Conservation (phyloP, 441 rosid species). For the Arabidopsis lyrata region DNA sequence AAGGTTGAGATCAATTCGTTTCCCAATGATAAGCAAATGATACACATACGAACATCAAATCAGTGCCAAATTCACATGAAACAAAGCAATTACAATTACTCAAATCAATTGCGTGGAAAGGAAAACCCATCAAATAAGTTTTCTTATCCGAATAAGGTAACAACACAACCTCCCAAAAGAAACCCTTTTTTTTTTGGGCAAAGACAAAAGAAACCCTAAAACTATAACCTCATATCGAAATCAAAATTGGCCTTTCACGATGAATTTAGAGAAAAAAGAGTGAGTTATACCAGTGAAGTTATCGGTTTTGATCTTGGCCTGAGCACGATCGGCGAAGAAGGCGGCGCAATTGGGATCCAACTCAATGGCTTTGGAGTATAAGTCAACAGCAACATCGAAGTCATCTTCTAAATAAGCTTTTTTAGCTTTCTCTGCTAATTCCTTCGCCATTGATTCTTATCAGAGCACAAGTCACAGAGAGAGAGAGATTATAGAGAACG, state of each 20-base stretch:
- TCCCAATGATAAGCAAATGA: not conserved
- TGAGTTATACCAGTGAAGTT: conserved; percentile 54
- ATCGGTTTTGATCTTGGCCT: conserved; percentile 39
- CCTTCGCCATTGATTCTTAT: conserved; percentile 48
- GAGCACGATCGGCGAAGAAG: conserved; percentile 58
- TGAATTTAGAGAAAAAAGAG: not conserved
- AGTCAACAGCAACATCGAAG: conserved; percentile 50
- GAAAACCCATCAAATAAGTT: conserved; percentile 10
- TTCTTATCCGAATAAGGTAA: conserved; percentile 13
- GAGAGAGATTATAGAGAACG: not conserved
- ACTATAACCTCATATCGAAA: not conserved
- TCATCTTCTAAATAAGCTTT: conserved; percentile 59
- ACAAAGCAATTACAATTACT: not conserved
- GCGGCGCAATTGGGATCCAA: conserved; percentile 49
- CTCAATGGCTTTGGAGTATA: conserved; percentile 57
- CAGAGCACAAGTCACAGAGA: not conserved
- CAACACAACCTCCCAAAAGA: not conserved
- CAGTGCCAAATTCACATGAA: too few relatives aligned
- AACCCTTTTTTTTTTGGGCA: too few relatives aligned
- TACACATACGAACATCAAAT: too few relatives aligned
- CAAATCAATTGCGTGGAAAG: too few relatives aligned
- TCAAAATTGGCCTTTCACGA: not conserved
- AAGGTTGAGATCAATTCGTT: not conserved
- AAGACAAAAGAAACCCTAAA: too few relatives aligned
- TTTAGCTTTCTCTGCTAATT: conserved; percentile 50